Percentiles rank a stretch among this genome's conserved stretches.
Evolutionary conservation across 2,329 filamentous ascomycete species (phyloP).

Genomic region (Clarireedia homoeocarpa): DNA sequence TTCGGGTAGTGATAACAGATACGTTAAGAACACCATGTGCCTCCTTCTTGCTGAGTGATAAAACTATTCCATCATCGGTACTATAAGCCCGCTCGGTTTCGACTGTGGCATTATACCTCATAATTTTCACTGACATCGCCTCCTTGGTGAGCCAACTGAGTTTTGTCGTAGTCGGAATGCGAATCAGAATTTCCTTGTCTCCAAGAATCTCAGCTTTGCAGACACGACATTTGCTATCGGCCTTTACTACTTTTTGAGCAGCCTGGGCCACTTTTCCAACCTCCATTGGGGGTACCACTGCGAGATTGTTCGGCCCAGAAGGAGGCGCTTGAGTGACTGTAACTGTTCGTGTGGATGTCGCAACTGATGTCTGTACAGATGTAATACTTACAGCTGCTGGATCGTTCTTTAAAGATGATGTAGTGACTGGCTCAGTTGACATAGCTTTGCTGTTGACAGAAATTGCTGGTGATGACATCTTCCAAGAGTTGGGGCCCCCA

Average conservation of each 20-base stretch:
- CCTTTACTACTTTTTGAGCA: conserved; percentile 12
- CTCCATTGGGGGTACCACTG: conserved; percentile 36
- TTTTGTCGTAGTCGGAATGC: conserved; percentile 43
- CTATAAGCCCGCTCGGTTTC: conserved; percentile 36
- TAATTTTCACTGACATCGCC: conserved; percentile 48
- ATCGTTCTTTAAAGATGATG: conserved; percentile 17
- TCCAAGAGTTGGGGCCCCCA: neutral
- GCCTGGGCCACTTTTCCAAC: conserved; percentile 20
- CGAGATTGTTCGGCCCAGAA: conserved; percentile 30
- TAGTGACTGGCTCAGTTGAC: conserved; percentile 21
- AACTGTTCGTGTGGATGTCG: conserved; percentile 27
- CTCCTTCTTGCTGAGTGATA: conserved; percentile 45
- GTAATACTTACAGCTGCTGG: conserved; percentile 14
- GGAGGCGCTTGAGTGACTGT: conserved; percentile 30
- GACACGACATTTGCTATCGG: conserved; percentile 25
- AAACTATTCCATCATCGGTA: conserved; percentile 27
- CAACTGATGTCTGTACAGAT: conserved; percentile 18
- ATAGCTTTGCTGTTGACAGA: conserved; percentile 29
- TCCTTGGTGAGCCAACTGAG: conserved; percentile 48
- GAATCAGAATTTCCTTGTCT: conserved; percentile 45
- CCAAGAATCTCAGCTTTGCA: conserved; percentile 41
- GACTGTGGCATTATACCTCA: conserved; percentile 39
- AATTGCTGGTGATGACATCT: conserved; percentile 20
- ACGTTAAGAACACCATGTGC: conserved; percentile 51
- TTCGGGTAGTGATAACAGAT: conserved; percentile 48